Conservation (phyloP, 768 basidiomycete species). For the Daedaleopsis sinensis region DNA sequence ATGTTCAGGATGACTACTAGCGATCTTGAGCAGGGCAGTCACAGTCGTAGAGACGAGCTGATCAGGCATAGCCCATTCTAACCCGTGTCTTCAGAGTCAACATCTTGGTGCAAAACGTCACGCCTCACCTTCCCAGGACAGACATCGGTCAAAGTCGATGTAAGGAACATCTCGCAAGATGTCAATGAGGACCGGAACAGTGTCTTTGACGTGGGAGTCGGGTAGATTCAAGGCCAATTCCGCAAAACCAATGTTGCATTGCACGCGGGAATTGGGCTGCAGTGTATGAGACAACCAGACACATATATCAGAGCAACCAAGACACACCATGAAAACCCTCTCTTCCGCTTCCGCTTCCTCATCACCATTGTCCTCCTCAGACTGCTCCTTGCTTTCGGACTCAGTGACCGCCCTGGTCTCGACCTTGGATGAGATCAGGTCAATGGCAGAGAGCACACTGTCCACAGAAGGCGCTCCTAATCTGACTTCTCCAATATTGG, state of each 20-base stretch:
- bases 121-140: conserved; percentile 77
- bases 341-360: conserved; percentile 25
- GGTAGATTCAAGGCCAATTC: conserved; percentile 73
- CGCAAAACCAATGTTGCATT: conserved; percentile 84
- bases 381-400: neutral
- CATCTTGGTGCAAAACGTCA: neutral
- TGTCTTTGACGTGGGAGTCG: conserved; percentile 50
- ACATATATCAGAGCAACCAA: neutral
- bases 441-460: conserved; percentile 49
- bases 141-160: conserved; percentile 75
- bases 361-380: conserved; percentile 2
- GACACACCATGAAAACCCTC: conserved; percentile 65
- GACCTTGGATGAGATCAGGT: conserved; percentile 64
- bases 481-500: conserved; percentile 50
- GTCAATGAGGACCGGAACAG: conserved; percentile 63
- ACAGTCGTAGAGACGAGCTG: conserved; percentile 81
- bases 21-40: conserved; percentile 72
- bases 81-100: neutral
- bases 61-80: conserved; percentile 88
- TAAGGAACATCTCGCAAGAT: conserved; percentile 73
- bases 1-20: conserved; percentile 53
- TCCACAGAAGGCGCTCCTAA: conserved; percentile 28
- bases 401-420: conserved; percentile 40
- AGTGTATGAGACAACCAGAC: neutral
- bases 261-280: conserved; percentile 71